Evolutionary conservation across 169 alveolate species (phyloP), one percentile per base, ranked within the genome.

Genomic region (Plasmodium falciparum): DNA sequence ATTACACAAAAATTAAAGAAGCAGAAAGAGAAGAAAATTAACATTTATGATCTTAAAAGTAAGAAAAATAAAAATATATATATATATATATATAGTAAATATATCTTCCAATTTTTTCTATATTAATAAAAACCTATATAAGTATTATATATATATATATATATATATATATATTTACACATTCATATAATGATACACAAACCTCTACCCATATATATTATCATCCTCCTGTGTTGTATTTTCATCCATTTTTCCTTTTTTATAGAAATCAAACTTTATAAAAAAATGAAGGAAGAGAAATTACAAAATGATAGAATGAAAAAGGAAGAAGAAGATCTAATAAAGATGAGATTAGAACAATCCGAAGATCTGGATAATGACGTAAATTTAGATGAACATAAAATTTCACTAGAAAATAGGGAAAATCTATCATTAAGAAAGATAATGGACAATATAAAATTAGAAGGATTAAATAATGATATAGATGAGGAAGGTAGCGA

Each of bases 21-120:
- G 45, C 63, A 49, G 8, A 39, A 49, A 43, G 63, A 65, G 66
- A 29, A 65, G 58, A 63, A 67, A 43, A 20, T 76, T 69, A 76
- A 65, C 29, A 76, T 76, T 39, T 76, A 76, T 11, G 89, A 76
- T 43, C 15, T 76, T 17, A 76, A 50, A 45, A 76, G 89, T 76
- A 69, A 76, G 66, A 63, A 69, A 33, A 29, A 43, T 1, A 63
- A 59, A 62, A n/a, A n/a, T 59, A 61, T 58, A 58, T 22, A 56
- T 8, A 3, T 50, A 45, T 29, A 56, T 43, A 6, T 12, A 12
- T 26, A 26, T 26, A 26, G 39, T 26, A 26, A 26, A 26, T 26
- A 26, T 26, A 2, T 26, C 39, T 2, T 26, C 5, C 39, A 26
- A 26, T 2, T 26, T 26, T 26, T 26, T 1, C 5, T 26, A 26